phyloP scores from a whole-genome alignment of 345 rosid genomes.

The Rhodamnia argentea region DNA sequence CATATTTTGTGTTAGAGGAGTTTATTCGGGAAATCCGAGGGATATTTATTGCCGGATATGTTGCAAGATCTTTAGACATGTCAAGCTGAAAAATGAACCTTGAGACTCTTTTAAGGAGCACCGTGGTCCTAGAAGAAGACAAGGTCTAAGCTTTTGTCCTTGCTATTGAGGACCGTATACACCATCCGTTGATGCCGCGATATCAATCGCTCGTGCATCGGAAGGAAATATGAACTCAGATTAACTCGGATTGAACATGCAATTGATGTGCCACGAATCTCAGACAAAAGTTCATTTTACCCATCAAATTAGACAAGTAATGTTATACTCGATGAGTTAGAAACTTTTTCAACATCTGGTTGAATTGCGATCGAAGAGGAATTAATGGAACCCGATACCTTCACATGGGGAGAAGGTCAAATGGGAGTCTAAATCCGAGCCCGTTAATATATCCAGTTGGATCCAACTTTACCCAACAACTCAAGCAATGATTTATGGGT shows the following conservation, averaged over 20 bases:
- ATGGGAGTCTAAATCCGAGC: too few species aligned
- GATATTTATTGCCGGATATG: background rate
- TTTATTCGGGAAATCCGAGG: background rate
- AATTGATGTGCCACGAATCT: background rate
- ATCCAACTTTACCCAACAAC: too few species aligned
- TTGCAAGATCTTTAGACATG: background rate
- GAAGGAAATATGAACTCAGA: background rate
- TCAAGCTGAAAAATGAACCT: background rate
- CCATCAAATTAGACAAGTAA: background rate
- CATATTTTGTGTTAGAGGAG: background rate
- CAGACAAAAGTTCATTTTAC: background rate
- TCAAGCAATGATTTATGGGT: too few species aligned
- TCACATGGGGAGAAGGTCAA: too few species aligned
- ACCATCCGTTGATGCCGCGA: background rate
- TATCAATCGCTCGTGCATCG: background rate
- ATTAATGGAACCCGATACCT: too few species aligned
- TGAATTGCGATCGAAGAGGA: background rate
- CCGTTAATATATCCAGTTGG: too few species aligned
- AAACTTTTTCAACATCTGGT: background rate
- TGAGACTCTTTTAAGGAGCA: background rate
- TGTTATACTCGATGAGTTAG: accelerated
- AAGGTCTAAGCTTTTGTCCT: background rate
- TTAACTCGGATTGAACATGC: background rate
- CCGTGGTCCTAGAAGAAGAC: background rate
- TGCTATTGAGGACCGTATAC: background rate